Percentiles rank a stretch among this genome's conserved stretches.
Evolutionary conservation across 1,284 basidiomycete genomes (phyloP).

Genomic region (Leccinum pachyderme): DNA sequence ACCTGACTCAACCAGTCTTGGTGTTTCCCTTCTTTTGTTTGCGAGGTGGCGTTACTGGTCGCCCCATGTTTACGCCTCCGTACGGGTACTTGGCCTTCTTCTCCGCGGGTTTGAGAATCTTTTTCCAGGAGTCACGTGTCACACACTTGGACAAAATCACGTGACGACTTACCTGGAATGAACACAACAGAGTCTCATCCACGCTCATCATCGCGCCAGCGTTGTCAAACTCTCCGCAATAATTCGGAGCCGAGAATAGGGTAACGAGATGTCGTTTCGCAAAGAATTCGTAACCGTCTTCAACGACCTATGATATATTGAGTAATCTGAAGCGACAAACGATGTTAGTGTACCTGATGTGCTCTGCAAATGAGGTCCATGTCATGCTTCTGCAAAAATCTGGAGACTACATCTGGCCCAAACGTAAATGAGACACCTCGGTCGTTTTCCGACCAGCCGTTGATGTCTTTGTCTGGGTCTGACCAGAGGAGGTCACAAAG

Average conservation of each 20-base stretch:
- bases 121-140: conserved; percentile 5
- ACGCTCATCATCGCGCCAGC: conserved; percentile 99
- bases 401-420: conserved; percentile 95
- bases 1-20: conserved; percentile 58
- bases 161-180: conserved; percentile 83
- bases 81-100: conserved; percentile 96
- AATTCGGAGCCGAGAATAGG: conserved; percentile 97
- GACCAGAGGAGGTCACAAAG: conserved; percentile 98
- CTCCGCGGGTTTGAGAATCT: conserved; percentile 99
- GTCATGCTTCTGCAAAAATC: conserved; percentile 99
- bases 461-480: conserved; percentile 99
- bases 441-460: conserved; percentile 99
- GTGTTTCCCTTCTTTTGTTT: conserved; percentile 79
- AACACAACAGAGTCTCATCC: conserved; percentile 95
- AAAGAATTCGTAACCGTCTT: conserved; percentile 99
- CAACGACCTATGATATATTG: conserved; percentile 71
- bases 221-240: conserved; percentile 98
- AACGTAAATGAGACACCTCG: conserved; percentile 98
- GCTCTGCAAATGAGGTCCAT: conserved; percentile 99
- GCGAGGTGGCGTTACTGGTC: conserved; percentile 78
- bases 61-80: conserved; percentile 75
- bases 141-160: conserved; percentile 9
- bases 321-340: conserved; percentile 6
- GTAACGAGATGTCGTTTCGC: conserved; percentile 97
- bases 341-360: conserved; percentile 71